phyloP scores from a whole-genome alignment of 495 filamentous ascomycete species.

The Glutinoglossum americanum region DNA sequence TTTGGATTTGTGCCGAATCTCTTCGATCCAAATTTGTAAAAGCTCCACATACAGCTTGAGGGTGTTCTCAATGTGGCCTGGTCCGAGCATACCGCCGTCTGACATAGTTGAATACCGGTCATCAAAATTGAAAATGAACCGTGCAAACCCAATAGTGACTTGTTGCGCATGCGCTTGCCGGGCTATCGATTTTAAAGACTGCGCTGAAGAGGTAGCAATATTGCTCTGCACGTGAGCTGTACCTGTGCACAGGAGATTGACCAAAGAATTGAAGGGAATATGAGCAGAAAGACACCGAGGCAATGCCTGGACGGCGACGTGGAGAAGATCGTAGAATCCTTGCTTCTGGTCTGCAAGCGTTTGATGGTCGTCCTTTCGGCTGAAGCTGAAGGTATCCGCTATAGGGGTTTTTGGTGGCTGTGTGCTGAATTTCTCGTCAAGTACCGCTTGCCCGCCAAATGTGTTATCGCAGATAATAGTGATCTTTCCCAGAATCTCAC shows the following conservation, averaged over 20 bases:
- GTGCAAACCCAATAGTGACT: slow-evolving; percentile 87
- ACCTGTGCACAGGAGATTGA: slow-evolving; percentile 89
- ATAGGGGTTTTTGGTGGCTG: slow-evolving; percentile 82
- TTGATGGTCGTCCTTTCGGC: slow-evolving; percentile 54
- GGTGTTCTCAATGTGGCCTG: slow-evolving; percentile 87
- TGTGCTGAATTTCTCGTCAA: slow-evolving; percentile 85
- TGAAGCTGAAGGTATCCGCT: slow-evolving; percentile 81
- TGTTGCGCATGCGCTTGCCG: slow-evolving; percentile 83
- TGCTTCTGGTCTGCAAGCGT: slow-evolving; percentile 65
- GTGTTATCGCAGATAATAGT: slow-evolving; percentile 89
- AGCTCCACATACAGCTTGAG: slow-evolving; percentile 82
- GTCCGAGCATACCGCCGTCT: slow-evolving; percentile 89
- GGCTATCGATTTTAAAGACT: slow-evolving; percentile 87
- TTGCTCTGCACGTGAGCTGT: slow-evolving; percentile 88
- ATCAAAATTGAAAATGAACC: slow-evolving; percentile 97
- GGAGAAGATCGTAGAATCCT: slow-evolving; percentile 84
- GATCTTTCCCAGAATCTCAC: slow-evolving; percentile 85
- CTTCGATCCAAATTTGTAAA: slow-evolving; percentile 88
- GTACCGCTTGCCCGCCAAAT: slow-evolving; percentile 82
- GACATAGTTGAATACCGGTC: slow-evolving; percentile 94
- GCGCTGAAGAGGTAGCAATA: slow-evolving; percentile 77
- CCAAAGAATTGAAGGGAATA: slow-evolving; percentile 80
- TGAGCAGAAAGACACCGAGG: slow-evolving; percentile 79
- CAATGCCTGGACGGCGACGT: slow-evolving; percentile 86
- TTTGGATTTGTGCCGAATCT: slow-evolving; percentile 70